Conservation (phyloP, 1,284 basidiomycete genomes). For the Vanrija humicola region DNA sequence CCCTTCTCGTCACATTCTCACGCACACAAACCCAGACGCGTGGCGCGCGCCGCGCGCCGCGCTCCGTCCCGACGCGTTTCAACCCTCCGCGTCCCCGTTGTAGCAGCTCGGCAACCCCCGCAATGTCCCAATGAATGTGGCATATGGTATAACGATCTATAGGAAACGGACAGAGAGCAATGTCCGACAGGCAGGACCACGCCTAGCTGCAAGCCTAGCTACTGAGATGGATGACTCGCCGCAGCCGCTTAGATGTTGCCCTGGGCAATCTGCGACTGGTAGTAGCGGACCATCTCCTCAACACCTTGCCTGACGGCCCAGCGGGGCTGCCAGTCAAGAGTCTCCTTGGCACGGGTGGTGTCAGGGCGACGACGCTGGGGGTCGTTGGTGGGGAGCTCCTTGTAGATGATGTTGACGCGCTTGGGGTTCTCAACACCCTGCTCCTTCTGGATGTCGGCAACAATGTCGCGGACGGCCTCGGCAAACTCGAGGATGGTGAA, state of each 20-base stretch:
- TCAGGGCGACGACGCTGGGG: constrained; percentile 91
- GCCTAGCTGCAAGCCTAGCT: no score
- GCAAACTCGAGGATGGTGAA: constrained; percentile 90
- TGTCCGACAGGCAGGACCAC: no score
- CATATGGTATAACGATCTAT: no score
- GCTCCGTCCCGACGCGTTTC: no score
- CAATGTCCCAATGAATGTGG: no score
- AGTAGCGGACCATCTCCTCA: constrained; percentile 22
- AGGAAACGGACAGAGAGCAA: no score
- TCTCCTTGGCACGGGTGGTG: constrained; percentile 79
- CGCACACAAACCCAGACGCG: no score
- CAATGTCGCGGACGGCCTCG: constrained; percentile 78
- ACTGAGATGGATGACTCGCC: no score
- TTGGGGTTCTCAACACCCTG: constrained; percentile 60
- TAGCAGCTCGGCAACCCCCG: no score
- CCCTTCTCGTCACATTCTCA: no score
- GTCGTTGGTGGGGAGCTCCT: constrained; percentile 86
- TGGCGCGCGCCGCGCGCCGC: no score
- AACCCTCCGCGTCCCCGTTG: no score
- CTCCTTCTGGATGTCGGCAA: constrained; percentile 80
- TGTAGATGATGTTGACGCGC: constrained; percentile 70
- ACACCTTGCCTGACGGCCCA: constrained; percentile 55
- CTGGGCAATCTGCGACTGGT: constrained; percentile 14
- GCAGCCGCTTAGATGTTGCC: constrained; percentile 10
- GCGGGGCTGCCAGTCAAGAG: constrained; percentile 86